phyloP scores from a whole-genome alignment of 306 rosid species.

The Luffa acutangula region DNA sequence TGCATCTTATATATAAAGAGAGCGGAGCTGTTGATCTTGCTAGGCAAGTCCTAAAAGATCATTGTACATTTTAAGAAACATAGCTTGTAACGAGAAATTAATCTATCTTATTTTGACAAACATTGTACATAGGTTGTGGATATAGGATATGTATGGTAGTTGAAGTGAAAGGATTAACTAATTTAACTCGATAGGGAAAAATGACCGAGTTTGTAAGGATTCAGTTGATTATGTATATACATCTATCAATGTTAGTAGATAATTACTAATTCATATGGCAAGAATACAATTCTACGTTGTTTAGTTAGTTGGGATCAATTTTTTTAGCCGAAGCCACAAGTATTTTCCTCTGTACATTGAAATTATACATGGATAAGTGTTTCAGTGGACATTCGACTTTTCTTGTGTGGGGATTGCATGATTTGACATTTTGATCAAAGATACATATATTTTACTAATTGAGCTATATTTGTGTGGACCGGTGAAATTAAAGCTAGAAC shows the following conservation, averaged over 20 bases:
- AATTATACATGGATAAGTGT: too few species aligned
- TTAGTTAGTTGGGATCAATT: too few species aligned
- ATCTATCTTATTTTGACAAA: background rate
- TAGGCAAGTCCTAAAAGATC: slow-evolving; percentile 64
- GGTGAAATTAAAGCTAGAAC: too few species aligned
- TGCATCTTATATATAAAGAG: slow-evolving; percentile 71
- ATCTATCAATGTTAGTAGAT: background rate
- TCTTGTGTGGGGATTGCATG: too few species aligned
- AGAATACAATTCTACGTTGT: background rate
- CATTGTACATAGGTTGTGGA: background rate
- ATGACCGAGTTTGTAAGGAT: background rate
- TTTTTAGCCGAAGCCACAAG: too few species aligned
- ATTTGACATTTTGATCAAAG: too few species aligned
- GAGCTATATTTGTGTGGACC: too few species aligned
- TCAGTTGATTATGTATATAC: background rate
- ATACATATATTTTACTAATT: too few species aligned
- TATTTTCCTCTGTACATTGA: too few species aligned
- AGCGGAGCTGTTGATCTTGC: slow-evolving; percentile 91
- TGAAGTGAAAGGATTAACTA: background rate
- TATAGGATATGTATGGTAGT: background rate
- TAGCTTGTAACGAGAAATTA: background rate
- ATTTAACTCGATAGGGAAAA: background rate
- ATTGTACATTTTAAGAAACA: slow-evolving; percentile 40
- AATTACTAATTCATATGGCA: background rate
- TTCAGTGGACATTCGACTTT: too few species aligned